These are phyloP conservation scores for Amaranthus tricolor DNA, from an alignment of 179 eudicot genomes.

Conservation along the genomic window DNA sequence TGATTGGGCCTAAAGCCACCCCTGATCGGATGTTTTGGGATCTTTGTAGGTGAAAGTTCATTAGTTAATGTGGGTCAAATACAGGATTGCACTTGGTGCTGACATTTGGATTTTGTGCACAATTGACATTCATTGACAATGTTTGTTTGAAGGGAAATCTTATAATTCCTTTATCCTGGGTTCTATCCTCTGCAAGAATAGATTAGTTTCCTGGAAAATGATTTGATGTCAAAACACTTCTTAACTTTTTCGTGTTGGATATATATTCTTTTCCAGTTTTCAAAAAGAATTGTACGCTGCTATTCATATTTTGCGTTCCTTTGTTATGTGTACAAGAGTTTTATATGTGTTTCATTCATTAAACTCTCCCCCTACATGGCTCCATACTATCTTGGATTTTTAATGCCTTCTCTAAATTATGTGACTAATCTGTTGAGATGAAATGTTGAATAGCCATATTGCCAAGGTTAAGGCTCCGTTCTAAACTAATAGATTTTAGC, in stretches of 20 bases:
- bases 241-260: not conserved
- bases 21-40: too few species aligned
- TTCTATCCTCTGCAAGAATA: not conserved
- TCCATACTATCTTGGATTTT: too few species aligned
- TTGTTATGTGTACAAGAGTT: not conserved
- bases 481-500: not conserved
- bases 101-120: not conserved
- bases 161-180: too few species aligned
- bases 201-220: not conserved
- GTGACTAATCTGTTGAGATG: too few species aligned
- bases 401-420: too few species aligned
- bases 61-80: not conserved
- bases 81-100: not conserved
- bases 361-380: too few species aligned
- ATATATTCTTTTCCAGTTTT: not conserved
- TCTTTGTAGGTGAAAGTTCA: too few species aligned
- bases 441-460: too few species aligned
- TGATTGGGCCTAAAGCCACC: too few species aligned
- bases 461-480: too few species aligned
- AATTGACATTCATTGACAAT: not conserved
- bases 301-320: not conserved
- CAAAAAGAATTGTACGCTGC: not conserved
- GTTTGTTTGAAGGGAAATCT: not conserved
- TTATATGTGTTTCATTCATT: too few species aligned
- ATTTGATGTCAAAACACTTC: not conserved